Evolutionary conservation across 2,329 filamentous ascomycete species (phyloP).

Genomic region (Neoarthrinium moseri): DNA sequence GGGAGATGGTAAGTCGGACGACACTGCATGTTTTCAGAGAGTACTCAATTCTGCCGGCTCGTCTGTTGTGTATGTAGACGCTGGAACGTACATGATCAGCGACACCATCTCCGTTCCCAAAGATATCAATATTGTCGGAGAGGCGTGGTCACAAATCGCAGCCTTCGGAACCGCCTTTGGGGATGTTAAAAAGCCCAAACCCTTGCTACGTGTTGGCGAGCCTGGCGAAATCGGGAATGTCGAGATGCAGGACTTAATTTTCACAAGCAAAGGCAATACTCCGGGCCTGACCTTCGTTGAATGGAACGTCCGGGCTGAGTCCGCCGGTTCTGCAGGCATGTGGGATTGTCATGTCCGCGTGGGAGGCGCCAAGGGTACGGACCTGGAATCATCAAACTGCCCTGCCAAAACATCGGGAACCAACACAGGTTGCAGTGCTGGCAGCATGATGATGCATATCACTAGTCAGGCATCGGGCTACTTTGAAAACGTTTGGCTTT

Average conservation of each 20-base stretch:
- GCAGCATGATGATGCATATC: constrained; percentile 29
- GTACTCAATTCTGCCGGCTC: too few species aligned
- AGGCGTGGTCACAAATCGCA: constrained; percentile 71
- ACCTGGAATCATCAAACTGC: neutral
- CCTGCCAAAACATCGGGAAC: neutral
- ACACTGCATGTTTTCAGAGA: too few species aligned
- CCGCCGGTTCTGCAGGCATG: constrained; percentile 45
- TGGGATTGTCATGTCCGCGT: constrained; percentile 47
- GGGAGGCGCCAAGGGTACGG: neutral
- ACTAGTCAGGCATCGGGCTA: constrained; percentile 44
- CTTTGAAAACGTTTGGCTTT: constrained; percentile 58
- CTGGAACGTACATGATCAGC: too few species aligned
- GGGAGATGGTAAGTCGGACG: too few species aligned
- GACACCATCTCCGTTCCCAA: too few species aligned
- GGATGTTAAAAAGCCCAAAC: constrained; percentile 58
- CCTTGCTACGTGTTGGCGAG: constrained; percentile 65
- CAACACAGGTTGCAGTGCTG: neutral
- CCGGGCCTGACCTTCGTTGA: constrained; percentile 70
- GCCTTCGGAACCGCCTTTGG: constrained; percentile 55
- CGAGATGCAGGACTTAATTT: constrained; percentile 68
- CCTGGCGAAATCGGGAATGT: constrained; percentile 60
- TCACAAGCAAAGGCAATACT: constrained; percentile 64
- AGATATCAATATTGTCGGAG: too few species aligned
- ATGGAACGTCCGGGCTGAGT: constrained; percentile 64
- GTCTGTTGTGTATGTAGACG: too few species aligned